Percentiles rank a stretch among this genome's conserved stretches.
These are phyloP conservation scores for Alternaria sp. DNA, from an alignment of 2,329 filamentous ascomycete species.

Conservation along the genomic window DNA sequence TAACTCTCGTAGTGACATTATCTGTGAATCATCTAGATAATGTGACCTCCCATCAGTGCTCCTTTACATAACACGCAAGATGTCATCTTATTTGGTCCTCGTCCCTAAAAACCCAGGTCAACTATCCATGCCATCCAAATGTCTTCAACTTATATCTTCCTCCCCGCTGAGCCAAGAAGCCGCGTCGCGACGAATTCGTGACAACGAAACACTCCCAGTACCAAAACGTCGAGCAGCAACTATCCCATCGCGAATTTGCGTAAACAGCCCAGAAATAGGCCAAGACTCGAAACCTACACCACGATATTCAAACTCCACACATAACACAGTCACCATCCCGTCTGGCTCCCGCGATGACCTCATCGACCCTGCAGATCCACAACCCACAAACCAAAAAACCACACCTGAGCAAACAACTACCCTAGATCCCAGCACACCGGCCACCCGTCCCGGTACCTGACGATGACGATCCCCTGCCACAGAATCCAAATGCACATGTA, in stretches of 20 bases:
- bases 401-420: too few species aligned
- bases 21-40: neutral
- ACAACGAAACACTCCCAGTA: neutral
- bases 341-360: neutral
- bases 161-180: neutral
- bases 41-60: neutral
- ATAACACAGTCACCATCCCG: neutral
- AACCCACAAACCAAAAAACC: neutral
- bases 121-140: neutral
- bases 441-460: neutral
- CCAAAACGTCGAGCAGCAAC: neutral
- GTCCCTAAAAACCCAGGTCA: neutral
- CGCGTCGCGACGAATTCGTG: neutral
- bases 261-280: neutral
- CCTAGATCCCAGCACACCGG: neutral
- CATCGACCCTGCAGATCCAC: neutral
- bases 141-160: neutral
- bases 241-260: neutral
- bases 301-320: neutral
- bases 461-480: neutral
- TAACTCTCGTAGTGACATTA: neutral
- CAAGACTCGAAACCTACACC: neutral
- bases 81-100: neutral
- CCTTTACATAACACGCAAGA: neutral
- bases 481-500: too few species aligned